phyloP scores from a whole-genome alignment of 1,284 basidiomycete genomes.

The Lignosus rhinocerotis region DNA sequence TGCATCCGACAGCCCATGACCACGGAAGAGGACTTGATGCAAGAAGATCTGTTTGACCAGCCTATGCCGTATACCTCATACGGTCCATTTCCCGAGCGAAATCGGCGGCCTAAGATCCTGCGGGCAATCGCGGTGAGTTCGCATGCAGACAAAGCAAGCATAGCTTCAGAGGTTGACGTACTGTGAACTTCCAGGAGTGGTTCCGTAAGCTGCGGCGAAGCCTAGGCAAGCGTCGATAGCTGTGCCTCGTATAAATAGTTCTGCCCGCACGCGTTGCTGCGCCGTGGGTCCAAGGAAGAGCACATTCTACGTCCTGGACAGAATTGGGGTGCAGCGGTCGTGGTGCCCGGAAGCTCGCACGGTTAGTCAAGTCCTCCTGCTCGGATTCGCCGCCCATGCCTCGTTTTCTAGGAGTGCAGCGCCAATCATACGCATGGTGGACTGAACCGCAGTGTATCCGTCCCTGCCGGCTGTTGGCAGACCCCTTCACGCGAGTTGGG shows the following conservation, averaged over 20 bases:
- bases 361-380: background rate
- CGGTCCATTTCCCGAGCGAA: background rate
- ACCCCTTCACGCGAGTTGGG: background rate
- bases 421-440: constrained; percentile 9
- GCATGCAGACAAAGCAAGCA: background rate
- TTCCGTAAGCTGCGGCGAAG: constrained; percentile 8
- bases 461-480: background rate
- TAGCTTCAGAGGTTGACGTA: background rate
- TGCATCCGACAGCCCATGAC: constrained; percentile 28
- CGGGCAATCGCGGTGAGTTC: constrained; percentile 12
- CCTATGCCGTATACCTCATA: constrained; percentile 8
- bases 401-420: constrained; percentile 1
- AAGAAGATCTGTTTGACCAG: constrained; percentile 26
- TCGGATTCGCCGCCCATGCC: constrained; percentile 1
- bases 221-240: constrained; percentile 1
- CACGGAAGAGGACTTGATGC: constrained; percentile 33
- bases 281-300: background rate
- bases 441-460: background rate
- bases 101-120: constrained; percentile 5
- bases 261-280: background rate
- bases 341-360: background rate
- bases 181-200: background rate
- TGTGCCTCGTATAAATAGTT: background rate
- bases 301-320: background rate
- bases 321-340: background rate